Base-by-base conservation (phyloP, 257 asterid genomes). In the Asclepias syriaca region DNA sequence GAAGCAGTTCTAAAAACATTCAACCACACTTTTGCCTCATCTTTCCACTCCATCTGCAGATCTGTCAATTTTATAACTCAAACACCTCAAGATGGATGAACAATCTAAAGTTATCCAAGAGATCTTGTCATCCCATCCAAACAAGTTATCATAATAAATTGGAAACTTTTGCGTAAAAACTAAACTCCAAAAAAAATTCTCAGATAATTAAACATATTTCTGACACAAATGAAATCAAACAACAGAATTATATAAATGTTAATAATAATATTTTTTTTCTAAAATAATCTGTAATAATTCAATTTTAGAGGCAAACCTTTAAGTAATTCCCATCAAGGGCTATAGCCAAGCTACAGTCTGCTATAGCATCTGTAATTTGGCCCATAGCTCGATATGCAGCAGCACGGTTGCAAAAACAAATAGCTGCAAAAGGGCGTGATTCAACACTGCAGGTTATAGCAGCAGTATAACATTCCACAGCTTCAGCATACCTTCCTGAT, bases 341-440 rank as follows among this genome's bases (percentile, higher is more conserved):
- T 66, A 91, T 85, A 74, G 99, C 96, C 75, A 89, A 83, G 87
- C 90, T 87, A 87, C 98, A 94, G 81, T 94, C 99, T 55, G 99
- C 90, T 74, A 94, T 82, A 72, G 99, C 99, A 78, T 91, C 99
- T 69, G 88, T 61, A 72, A 85, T 87, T 77, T 94, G 99, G 70
- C 95, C 96, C 93, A 85, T 79, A 68, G 96, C 89, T 69, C 92
- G 83, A 81, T 88, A 94, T 59, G 97, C 97, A 76, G 98, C 98
- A 58, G 99, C 98, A 48, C 99, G 97, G 75, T 94, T 94, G 79
- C 99, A 86, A 40, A 89, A 94, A 76, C 99, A 94, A 66, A 91
- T 90, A 49, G 99, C 97, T 55, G 97, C 81, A 83, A 88, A 94
- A 84, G 98, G 93, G 29, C 86, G 96, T 50, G 99, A 91, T 83